phyloP scores from a whole-genome alignment of 257 asterid genomes.

The Solanum rostratum region DNA sequence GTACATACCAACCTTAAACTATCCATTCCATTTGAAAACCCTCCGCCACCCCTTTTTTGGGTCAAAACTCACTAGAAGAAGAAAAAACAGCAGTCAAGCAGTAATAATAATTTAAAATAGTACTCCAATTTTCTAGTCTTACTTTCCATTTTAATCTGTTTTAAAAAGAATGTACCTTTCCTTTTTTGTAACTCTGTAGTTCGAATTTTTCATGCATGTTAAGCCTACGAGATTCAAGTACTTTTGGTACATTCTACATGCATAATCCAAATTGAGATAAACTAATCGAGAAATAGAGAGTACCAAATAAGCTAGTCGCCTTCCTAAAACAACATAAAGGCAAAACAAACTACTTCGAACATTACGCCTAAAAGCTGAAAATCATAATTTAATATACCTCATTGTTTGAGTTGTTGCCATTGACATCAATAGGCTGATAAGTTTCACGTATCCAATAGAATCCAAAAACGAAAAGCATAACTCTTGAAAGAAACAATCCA shows the following conservation, averaged over 20 bases:
- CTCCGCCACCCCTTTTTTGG: not conserved
- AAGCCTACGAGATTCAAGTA: not conserved
- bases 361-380: not conserved
- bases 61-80: not conserved
- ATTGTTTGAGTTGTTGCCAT: slow-evolving; percentile 12
- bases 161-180: not conserved
- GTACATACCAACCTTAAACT: not conserved
- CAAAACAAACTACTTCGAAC: not conserved
- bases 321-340: not conserved
- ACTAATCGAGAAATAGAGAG: not conserved
- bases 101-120: not conserved
- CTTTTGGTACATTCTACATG: not conserved
- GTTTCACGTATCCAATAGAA: slow-evolving; percentile 59
- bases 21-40: not conserved
- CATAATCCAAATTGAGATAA: not conserved
- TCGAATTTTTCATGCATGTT: not conserved
- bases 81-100: not conserved
- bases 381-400: slow-evolving; percentile 26
- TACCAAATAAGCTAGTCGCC: not conserved
- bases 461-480: slow-evolving; percentile 60
- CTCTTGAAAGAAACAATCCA: slow-evolving; percentile 64
- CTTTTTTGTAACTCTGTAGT: not conserved
- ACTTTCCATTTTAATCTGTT: not conserved
- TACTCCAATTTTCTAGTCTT: not conserved
- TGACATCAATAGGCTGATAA: slow-evolving; percentile 8